A percentile compares a stretch with the other conserved stretches of the same genome.
Conservation (phyloP, 169 alveolate genomes). For the Plasmodium vivax region DNA sequence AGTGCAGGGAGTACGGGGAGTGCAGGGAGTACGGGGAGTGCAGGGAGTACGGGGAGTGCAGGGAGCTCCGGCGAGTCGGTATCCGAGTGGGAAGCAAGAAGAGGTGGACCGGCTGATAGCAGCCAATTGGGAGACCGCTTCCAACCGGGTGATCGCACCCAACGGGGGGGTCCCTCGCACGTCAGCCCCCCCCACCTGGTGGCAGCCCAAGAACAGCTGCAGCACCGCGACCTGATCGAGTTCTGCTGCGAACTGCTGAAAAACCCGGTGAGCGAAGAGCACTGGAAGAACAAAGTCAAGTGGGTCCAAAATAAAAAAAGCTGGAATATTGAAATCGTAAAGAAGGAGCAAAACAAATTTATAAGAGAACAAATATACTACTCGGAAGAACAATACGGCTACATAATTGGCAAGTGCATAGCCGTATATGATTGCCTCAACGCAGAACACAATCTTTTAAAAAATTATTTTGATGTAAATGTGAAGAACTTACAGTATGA, state of each 20-base stretch:
- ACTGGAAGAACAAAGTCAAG: not conserved
- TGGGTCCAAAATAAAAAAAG: conserved; percentile 5
- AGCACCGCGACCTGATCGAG: not conserved
- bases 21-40: too few species aligned
- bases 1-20: too few species aligned
- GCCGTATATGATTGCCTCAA: conserved; percentile 12
- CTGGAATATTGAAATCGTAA: conserved; percentile 9
- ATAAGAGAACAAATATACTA: not conserved
- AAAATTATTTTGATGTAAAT: conserved; percentile 4
- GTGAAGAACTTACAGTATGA: conserved; percentile 1
- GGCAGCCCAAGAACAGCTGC: not conserved
- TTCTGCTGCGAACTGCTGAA: not conserved
- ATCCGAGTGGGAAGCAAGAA: too few species aligned
- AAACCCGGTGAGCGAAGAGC: not conserved
- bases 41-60: too few species aligned
- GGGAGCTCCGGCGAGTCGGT: too few species aligned
- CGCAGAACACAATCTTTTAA: not conserved
- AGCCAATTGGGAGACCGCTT: too few species aligned
- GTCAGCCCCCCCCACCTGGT: too few species aligned
- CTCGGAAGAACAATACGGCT: conserved; percentile 20
- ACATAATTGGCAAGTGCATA: not conserved
- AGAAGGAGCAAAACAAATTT: not conserved
- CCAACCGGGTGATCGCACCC: too few species aligned
- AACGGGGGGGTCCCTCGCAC: too few species aligned
- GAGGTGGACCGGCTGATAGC: too few species aligned